Evolutionary conservation across 169 alveolate genomes (phyloP).

Genomic region (Fabrea salina): DNA sequence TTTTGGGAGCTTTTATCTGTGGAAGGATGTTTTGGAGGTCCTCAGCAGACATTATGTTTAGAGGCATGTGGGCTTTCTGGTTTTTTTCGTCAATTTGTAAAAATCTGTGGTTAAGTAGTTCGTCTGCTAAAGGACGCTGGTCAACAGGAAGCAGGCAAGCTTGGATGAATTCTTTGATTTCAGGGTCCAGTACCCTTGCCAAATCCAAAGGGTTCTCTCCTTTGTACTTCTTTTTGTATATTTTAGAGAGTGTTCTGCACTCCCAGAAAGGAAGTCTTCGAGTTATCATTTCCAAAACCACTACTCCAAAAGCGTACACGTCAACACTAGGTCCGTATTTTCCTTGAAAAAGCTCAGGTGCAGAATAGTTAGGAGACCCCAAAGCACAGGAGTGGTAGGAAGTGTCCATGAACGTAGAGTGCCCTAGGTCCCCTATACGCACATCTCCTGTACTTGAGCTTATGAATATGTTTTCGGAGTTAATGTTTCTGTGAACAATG

Average conservation of each 20-base stretch:
- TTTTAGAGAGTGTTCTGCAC: conserved; percentile 73
- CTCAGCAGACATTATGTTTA: no score
- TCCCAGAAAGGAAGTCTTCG: conserved; percentile 81
- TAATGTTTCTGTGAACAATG: conserved; percentile 87
- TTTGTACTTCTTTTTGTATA: conserved; percentile 70
- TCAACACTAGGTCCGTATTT: conserved; percentile 87
- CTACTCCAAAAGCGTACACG: conserved; percentile 91
- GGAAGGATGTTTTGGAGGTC: no score
- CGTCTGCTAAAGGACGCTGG: neutral
- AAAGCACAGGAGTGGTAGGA: conserved; percentile 46
- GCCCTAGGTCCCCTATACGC: conserved; percentile 76
- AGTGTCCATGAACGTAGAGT: neutral
- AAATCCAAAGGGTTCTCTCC: conserved; percentile 5
- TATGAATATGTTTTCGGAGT: conserved; percentile 88
- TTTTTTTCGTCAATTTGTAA: neutral
- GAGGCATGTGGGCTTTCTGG: neutral
- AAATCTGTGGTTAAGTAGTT: neutral
- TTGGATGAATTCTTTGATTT: conserved; percentile 15
- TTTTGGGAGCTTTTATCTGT: no score
- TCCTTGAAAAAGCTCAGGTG: conserved; percentile 90
- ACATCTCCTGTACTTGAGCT: conserved; percentile 83
- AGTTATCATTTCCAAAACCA: conserved; percentile 83
- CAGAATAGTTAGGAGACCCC: conserved; percentile 90
- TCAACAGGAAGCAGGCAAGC: conserved; percentile 7
- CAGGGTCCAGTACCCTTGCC: neutral